Conservation (phyloP, 2,329 filamentous ascomycete genomes). For the Aureobasidium sp. region DNA sequence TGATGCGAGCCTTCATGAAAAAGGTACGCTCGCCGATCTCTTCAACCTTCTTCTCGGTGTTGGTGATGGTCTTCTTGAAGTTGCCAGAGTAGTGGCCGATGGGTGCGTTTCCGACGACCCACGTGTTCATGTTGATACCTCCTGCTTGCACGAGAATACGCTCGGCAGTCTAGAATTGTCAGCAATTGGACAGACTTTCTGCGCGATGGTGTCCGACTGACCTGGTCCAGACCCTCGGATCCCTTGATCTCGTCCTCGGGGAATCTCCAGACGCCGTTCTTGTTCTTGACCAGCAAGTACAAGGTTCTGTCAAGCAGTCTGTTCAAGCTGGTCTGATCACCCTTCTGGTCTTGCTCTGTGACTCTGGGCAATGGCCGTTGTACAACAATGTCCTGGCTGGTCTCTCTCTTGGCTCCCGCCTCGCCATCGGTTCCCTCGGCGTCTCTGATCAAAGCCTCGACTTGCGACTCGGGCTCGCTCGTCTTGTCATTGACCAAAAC, state of each 20-base stretch:
- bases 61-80: slow-evolving; percentile 33
- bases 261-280: slow-evolving; percentile 69
- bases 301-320: slow-evolving; percentile 70
- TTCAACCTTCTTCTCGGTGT: slow-evolving; percentile 25
- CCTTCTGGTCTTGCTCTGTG: slow-evolving; percentile 68
- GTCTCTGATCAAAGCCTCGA: slow-evolving; percentile 64
- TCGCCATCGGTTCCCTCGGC: slow-evolving; percentile 45
- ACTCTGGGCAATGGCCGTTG: slow-evolving; percentile 60
- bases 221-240: slow-evolving; percentile 73
- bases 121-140: slow-evolving; percentile 96
- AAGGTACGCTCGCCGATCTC: slow-evolving; percentile 73
- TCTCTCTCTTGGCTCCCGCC: slow-evolving; percentile 14
- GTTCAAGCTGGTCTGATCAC: slow-evolving; percentile 71
- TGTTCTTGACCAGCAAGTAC: slow-evolving; percentile 74
- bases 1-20: slow-evolving; percentile 92
- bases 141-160: slow-evolving; percentile 67
- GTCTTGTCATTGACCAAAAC: slow-evolving; percentile 63
- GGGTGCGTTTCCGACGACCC: slow-evolving; percentile 86
- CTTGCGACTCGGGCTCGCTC: slow-evolving; percentile 53
- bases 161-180: slow-evolving; percentile 62
- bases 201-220: slow-evolving; percentile 39
- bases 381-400: slow-evolving; percentile 32
- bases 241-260: slow-evolving; percentile 61
- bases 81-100: slow-evolving; percentile 66
- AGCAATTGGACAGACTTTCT: background rate